phyloP scores from a whole-genome alignment of 2,329 filamentous ascomycete species.

The Fusarium agapanthi region DNA sequence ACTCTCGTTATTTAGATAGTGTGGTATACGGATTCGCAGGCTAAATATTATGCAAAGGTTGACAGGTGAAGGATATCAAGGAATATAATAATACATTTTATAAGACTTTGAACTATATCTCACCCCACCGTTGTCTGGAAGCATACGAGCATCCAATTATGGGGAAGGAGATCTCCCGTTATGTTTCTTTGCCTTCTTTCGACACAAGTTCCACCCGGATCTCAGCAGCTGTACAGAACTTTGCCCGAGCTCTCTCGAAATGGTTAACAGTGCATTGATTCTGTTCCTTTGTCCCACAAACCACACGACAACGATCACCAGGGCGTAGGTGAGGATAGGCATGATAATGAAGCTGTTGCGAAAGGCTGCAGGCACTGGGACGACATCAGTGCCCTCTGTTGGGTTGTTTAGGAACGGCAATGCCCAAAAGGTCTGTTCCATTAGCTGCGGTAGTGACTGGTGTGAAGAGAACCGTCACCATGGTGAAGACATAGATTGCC shows the following conservation, averaged over 20 bases:
- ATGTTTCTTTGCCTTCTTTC: not conserved
- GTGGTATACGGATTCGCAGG: fast-evolving
- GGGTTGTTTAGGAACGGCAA: not conserved
- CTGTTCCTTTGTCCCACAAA: not conserved
- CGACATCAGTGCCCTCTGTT: fast-evolving
- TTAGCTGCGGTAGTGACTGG: not conserved
- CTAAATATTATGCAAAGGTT: fast-evolving
- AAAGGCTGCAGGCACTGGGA: not conserved
- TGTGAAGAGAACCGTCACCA: not conserved
- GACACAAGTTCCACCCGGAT: not conserved
- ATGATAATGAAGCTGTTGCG: not conserved
- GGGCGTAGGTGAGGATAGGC: not conserved
- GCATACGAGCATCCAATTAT: too few species aligned
- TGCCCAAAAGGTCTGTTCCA: fast-evolving
- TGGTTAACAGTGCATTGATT: fast-evolving
- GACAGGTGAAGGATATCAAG: not conserved
- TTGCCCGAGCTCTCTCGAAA: fast-evolving
- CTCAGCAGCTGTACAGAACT: fast-evolving
- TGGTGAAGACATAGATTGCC: not conserved
- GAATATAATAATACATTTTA: not conserved
- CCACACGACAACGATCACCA: not conserved
- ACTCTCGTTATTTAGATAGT: fast-evolving
- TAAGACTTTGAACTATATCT: not conserved
- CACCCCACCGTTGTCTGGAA: too few species aligned
- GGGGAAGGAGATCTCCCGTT: not conserved